These are phyloP conservation scores for Auriscalpium vulgare DNA, from an alignment of 768 basidiomycete species.

Conservation along the genomic window DNA sequence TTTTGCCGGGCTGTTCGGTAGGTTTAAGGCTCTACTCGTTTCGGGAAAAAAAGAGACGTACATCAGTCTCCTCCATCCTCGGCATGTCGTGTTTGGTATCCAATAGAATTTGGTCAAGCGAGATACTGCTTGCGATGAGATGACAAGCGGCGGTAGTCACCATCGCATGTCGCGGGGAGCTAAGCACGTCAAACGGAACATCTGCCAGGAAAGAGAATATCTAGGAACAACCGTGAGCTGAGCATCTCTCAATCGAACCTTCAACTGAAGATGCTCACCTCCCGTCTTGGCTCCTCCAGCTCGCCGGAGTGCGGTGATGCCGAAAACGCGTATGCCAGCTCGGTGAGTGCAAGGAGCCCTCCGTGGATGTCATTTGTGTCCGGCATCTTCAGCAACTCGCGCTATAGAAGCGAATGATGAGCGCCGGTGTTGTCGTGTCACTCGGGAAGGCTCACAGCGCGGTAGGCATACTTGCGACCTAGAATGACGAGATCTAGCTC, in stretches of 20 bases:
- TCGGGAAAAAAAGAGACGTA: too few relatives aligned
- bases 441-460: slow-evolving; percentile 39
- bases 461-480: slow-evolving; percentile 39
- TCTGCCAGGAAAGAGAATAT: slow-evolving; percentile 52
- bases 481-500: slow-evolving; percentile 46
- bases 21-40: too few relatives aligned
- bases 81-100: slow-evolving; percentile 13
- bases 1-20: too few relatives aligned
- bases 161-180: slow-evolving; percentile 62
- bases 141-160: slow-evolving; percentile 65
- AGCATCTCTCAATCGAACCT: neutral
- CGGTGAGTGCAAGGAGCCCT: slow-evolving; percentile 61
- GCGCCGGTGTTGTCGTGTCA: neutral
- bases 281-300: slow-evolving; percentile 20
- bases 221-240: slow-evolving; percentile 29
- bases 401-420: slow-evolving; percentile 28
- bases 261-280: slow-evolving; percentile 30
- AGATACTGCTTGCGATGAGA: slow-evolving; percentile 58
- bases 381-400: slow-evolving; percentile 46
- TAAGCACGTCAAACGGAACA: slow-evolving; percentile 51
- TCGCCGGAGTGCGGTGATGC: slow-evolving; percentile 12
- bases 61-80: too few relatives aligned
- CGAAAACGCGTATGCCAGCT: slow-evolving; percentile 59
- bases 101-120: slow-evolving; percentile 43
- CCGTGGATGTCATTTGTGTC: slow-evolving; percentile 78